Base-by-base conservation (phyloP, 2,329 filamentous ascomycete species). In the Neonectria ditissima region DNA sequence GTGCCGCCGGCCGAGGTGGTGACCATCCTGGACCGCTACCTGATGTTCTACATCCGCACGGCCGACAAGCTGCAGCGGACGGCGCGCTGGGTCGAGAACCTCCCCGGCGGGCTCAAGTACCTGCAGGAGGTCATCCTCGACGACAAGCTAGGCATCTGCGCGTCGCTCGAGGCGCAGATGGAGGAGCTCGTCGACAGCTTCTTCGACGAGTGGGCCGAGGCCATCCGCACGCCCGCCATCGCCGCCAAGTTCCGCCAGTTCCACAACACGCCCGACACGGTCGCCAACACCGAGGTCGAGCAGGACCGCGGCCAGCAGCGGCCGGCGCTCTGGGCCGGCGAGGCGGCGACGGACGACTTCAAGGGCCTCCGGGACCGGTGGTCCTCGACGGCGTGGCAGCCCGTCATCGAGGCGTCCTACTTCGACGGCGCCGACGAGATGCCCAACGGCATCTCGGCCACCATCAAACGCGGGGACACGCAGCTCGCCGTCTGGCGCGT, bases 31-130 rank as follows among this genome's bases (percentile, higher is more conserved):
- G 94, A 97, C 77, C 90, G 94, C 47, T 97, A 96, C 75, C 86
- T 97, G 24, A 93, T 94, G 80, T 95, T 97, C 83, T 97, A 97
- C 80, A 96, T 97, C 73, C 92, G 93, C 69, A 97, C 94, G 0
- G 94, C 93, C 47, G 94, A 97, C 81, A 94, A 92, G 75, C 87
- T 97, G 0, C 93, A 97, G 79, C 88, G 94, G 53, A 97, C 94
- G 26, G 94, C 94, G 0, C 87, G 93, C 24, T 97, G 94, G 94
- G 83, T 97, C 39, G 94, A 97, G 78, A 87, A 86, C 55, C 85
- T 97, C 0, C 93, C 94, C 0, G 94, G 93, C 6, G 94, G 94
- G 1, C 90, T 97, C 79, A 86, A 87, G 63, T 97, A 97, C 75
- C 87, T 97, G 0, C 89, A 89, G 55, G 88, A 94, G 72, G 94